Percentiles rank a stretch among this genome's conserved stretches.
Evolutionary conservation across 805 yeast species (phyloP).

Genomic region (Phaffomyces antillensis): DNA sequence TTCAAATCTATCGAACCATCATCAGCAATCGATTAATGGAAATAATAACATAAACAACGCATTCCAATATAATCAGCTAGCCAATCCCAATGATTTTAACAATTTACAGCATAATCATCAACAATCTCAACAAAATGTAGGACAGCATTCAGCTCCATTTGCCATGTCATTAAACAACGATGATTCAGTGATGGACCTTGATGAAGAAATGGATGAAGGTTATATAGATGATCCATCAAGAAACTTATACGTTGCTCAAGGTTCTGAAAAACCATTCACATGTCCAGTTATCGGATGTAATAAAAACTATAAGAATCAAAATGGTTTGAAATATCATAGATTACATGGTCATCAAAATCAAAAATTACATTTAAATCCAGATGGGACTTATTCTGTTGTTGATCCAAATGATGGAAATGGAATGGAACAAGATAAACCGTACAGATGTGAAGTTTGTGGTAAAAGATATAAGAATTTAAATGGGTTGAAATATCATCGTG

Average conservation of each 20-base stretch:
- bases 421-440: constrained; percentile 96
- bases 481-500: constrained; percentile 95
- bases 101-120: constrained; percentile 8
- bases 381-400: constrained; percentile 86
- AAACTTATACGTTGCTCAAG: constrained; percentile 87
- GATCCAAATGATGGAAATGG: constrained; percentile 95
- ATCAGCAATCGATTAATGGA: too few species aligned
- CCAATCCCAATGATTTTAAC: constrained; percentile 1
- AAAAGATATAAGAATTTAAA: constrained; percentile 93
- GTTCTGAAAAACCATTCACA: constrained; percentile 89
- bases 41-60: neutral
- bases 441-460: constrained; percentile 97
- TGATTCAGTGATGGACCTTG: constrained; percentile 24
- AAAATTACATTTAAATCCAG: constrained; percentile 81
- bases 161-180: constrained; percentile 29
- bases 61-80: constrained; percentile 3
- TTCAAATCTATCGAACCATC: too few species aligned
- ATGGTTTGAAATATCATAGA: constrained; percentile 93
- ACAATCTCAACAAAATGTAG: constrained; percentile 8
- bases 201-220: constrained; percentile 59
- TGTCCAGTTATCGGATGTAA: constrained; percentile 99
- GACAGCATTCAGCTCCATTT: constrained; percentile 21
- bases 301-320: constrained; percentile 94
- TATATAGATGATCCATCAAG: constrained; percentile 97
- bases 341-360: constrained; percentile 97